phyloP scores from a whole-genome alignment of 1,139 yeast species.

The Chernovozyma aurita region DNA sequence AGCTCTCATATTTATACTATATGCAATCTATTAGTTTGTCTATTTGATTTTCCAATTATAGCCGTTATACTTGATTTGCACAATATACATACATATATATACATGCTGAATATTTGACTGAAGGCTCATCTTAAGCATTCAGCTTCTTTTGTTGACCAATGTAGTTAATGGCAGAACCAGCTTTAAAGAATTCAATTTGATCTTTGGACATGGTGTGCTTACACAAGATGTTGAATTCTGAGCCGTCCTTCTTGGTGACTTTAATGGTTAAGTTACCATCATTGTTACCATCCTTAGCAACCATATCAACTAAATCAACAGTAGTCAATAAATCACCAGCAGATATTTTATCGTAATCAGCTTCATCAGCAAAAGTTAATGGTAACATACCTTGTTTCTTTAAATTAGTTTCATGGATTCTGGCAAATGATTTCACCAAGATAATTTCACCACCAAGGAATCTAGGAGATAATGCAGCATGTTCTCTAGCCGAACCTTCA shows the following conservation, averaged over 20 bases:
- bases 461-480: conserved; percentile 94
- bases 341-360: conserved; percentile 75
- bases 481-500: conserved; percentile 99
- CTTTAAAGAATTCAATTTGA: conserved; percentile 92
- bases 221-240: conserved; percentile 60
- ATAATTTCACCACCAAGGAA: conserved; percentile 88
- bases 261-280: conserved; percentile 74
- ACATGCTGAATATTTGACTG: background rate
- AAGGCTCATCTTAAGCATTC: background rate
- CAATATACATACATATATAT: too few relatives aligned
- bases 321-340: conserved; percentile 82
- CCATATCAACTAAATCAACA: conserved; percentile 69
- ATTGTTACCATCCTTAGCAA: conserved; percentile 76
- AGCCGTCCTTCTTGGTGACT: conserved; percentile 75
- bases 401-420: conserved; percentile 80
- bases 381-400: conserved; percentile 98
- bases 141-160: conserved; percentile 60
- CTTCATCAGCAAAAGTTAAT: conserved; percentile 81
- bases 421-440: conserved; percentile 91
- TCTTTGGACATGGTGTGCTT: conserved; percentile 97
- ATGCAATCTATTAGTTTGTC: background rate
- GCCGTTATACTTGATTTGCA: background rate
- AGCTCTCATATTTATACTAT: too few relatives aligned
- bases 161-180: conserved; percentile 93
- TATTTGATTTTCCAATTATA: background rate